A percentile compares a stretch with the other conserved stretches of the same genome.
Conservation (phyloP, 140 eudicot species). For the Bidens hawaiensis region DNA sequence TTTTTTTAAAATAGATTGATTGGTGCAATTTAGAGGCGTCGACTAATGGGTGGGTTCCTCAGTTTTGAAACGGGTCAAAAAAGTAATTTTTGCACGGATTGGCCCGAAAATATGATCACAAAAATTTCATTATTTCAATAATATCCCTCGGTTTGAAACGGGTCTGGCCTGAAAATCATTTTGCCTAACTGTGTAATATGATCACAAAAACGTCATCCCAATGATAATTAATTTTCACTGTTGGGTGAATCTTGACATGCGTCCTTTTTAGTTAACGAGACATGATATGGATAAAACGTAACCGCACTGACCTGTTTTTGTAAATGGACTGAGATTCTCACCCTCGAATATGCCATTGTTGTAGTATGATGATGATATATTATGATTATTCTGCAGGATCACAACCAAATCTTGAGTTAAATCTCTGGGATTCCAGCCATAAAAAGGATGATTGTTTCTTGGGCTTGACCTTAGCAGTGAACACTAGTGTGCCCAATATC, state of each 20-base stretch:
- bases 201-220: not conserved
- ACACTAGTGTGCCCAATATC: conserved; percentile 55
- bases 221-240: not conserved
- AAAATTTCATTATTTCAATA: too few species aligned
- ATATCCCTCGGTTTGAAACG: too few species aligned
- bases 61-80: not conserved
- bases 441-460: conserved; percentile 70
- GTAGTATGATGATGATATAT: conserved; percentile 7
- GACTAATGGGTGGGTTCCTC: not conserved
- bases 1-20: not conserved
- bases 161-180: not conserved
- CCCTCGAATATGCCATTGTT: conserved; percentile 5
- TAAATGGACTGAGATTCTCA: too few species aligned
- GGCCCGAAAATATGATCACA: too few species aligned
- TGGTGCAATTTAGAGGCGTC: not conserved
- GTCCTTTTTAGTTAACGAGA: not conserved
- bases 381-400: conserved; percentile 42
- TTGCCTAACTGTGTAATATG: not conserved
- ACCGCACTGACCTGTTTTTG: not conserved
- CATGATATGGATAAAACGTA: not conserved
- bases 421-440: conserved; percentile 76
- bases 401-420: conserved; percentile 86
- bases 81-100: not conserved
- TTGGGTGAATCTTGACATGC: not conserved
- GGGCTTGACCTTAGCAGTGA: conserved; percentile 89